phyloP scores from a whole-genome alignment of 2,329 filamentous ascomycete genomes.

The Arachnomyces sp. region DNA sequence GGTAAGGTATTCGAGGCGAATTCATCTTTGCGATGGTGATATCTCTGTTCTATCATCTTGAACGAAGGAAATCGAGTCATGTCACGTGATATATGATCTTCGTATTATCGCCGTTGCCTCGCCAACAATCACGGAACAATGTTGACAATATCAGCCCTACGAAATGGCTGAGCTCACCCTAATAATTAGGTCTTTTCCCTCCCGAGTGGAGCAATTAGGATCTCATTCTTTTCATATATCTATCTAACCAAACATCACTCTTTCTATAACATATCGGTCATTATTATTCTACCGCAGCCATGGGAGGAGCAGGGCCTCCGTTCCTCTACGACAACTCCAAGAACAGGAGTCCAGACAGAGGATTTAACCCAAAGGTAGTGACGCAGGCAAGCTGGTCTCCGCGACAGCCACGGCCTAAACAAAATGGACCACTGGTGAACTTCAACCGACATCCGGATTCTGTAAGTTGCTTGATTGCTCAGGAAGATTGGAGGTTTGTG shows the following conservation, averaged over 20 bases:
- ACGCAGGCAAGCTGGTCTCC: slow-evolving; percentile 70
- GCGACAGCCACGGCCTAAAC: slow-evolving; percentile 53
- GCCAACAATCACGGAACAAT: slow-evolving; percentile 17
- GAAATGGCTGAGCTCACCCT: too few relatives aligned
- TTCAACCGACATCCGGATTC: slow-evolving; percentile 80
- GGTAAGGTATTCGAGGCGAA: slow-evolving; percentile 3
- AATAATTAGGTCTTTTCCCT: too few relatives aligned
- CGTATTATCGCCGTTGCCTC: slow-evolving; percentile 22
- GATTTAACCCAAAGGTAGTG: slow-evolving; percentile 82
- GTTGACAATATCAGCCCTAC: slow-evolving; percentile 2
- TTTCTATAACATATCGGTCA: slow-evolving; percentile 12
- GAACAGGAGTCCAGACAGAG: slow-evolving; percentile 43
- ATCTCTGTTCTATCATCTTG: slow-evolving; percentile 15
- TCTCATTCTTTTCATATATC: slow-evolving; percentile 19
- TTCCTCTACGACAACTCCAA: slow-evolving; percentile 63
- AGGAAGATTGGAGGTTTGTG: slow-evolving; percentile 3
- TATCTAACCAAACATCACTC: slow-evolving; percentile 13
- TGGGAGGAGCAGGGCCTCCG: slow-evolving; percentile 54
- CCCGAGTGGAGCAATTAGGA: background rate
- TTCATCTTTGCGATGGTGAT: slow-evolving; percentile 20
- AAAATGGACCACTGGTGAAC: slow-evolving; percentile 66
- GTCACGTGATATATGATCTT: slow-evolving; percentile 3
- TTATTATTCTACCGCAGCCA: slow-evolving; percentile 23
- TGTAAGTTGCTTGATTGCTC: slow-evolving; percentile 41
- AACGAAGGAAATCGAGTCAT: slow-evolving; percentile 4